Evolutionary conservation across 345 rosid genomes (phyloP).

Genomic region (Populus tremula): DNA sequence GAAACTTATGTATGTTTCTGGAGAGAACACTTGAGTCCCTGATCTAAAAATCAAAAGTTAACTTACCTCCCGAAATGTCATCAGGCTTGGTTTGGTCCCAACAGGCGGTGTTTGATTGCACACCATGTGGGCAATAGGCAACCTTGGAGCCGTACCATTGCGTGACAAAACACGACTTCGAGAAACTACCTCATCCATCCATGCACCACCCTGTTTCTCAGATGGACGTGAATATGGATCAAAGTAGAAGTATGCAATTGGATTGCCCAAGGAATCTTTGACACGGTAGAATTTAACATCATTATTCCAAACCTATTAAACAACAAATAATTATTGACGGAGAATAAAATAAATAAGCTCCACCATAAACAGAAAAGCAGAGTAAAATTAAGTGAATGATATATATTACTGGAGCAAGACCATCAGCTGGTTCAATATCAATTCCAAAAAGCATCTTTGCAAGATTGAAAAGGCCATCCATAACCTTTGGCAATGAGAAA

Average conservation of each 20-base stretch:
- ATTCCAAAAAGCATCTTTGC: slow-evolving; percentile 71
- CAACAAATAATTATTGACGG: slow-evolving; percentile 14
- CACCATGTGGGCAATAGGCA: slow-evolving; percentile 89
- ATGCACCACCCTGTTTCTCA: slow-evolving; percentile 83
- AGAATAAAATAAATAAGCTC: slow-evolving; percentile 16
- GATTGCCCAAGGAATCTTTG: slow-evolving; percentile 74
- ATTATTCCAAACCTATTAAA: slow-evolving; percentile 76
- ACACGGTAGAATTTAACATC: slow-evolving; percentile 79
- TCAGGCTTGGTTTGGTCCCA: slow-evolving; percentile 86
- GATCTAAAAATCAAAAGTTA: neutral
- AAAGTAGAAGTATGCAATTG: slow-evolving; percentile 86
- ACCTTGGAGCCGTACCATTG: slow-evolving; percentile 48
- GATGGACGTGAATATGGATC: slow-evolving; percentile 97
- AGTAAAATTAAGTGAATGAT: slow-evolving; percentile 10
- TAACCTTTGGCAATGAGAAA: slow-evolving; percentile 87
- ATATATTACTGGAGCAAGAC: slow-evolving; percentile 72
- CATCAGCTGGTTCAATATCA: slow-evolving; percentile 80
- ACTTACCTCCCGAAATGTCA: slow-evolving; percentile 90
- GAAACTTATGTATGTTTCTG: neutral
- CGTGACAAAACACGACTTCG: slow-evolving; percentile 69
- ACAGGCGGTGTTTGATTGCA: slow-evolving; percentile 97
- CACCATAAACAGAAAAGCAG: neutral
- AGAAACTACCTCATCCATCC: slow-evolving; percentile 86
- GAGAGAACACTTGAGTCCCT: neutral
- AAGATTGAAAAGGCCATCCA: slow-evolving; percentile 77